Conservation (phyloP, 2,329 filamentous ascomycete species). For the Cryphonectria radicalis region DNA sequence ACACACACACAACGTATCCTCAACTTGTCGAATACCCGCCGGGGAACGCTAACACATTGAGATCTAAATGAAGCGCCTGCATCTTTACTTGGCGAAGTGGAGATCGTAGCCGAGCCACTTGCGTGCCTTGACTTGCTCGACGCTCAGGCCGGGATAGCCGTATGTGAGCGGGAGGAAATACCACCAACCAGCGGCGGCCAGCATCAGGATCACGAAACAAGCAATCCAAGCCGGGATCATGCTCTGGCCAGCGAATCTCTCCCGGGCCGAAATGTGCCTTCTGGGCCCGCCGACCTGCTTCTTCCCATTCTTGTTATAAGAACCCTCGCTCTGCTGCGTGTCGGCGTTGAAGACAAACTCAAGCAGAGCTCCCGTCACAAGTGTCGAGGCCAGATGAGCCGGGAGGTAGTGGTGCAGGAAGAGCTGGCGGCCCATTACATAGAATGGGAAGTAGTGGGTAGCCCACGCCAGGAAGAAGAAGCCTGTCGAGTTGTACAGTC, state of each 20-base stretch:
- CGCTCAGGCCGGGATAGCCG: conserved; percentile 83
- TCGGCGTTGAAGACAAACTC: conserved; percentile 97
- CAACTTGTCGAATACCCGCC: not conserved
- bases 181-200: conserved; percentile 78
- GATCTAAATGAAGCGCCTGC: not conserved
- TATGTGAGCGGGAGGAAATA: conserved; percentile 97
- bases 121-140: conserved; percentile 77
- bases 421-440: conserved; percentile 94
- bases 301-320: conserved; percentile 50
- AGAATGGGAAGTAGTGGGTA: conserved; percentile 97
- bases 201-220: conserved; percentile 67
- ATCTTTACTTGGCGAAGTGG: conserved; percentile 95
- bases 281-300: conserved; percentile 49
- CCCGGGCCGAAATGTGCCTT: conserved; percentile 75
- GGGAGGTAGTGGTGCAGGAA: conserved; percentile 98
- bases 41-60: no score
- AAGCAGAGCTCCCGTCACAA: conserved; percentile 88
- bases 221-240: conserved; percentile 81
- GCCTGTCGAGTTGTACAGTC: conserved; percentile 96
- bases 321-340: conserved; percentile 61
- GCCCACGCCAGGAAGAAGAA: conserved; percentile 99
- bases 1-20: not conserved
- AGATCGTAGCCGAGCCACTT: conserved; percentile 98
- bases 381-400: conserved; percentile 85
- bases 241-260: conserved; percentile 80